phyloP scores from a whole-genome alignment of 2,329 filamentous ascomycete genomes.

The Pestalotiopsis sp. region DNA sequence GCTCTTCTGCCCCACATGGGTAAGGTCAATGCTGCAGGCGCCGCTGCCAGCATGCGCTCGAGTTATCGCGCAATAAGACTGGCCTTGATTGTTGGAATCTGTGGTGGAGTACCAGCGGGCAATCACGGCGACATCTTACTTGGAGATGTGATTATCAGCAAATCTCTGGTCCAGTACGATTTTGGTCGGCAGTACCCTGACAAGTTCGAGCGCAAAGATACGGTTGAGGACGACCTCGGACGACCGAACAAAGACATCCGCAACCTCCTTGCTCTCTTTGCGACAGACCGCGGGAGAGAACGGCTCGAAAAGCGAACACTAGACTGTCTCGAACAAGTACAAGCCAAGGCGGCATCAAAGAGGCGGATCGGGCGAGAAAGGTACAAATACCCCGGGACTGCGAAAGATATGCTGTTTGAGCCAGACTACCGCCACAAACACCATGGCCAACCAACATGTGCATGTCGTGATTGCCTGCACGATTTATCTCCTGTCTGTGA shows the following conservation, averaged over 20 bases:
- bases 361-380: background rate
- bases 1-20: conserved; percentile 23
- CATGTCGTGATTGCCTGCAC: background rate
- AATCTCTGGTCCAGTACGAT: conserved; percentile 23
- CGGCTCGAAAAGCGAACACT: conserved; percentile 10
- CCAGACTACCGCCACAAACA: background rate
- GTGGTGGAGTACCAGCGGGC: conserved; percentile 21
- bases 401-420: background rate
- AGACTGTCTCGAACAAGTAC: no score
- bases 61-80: conserved; percentile 21
- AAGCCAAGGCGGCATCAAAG: background rate
- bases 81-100: conserved; percentile 22
- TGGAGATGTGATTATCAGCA: conserved; percentile 26
- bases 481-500: background rate
- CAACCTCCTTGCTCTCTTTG: conserved; percentile 16
- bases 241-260: conserved; percentile 16
- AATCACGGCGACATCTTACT: conserved; percentile 19
- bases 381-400: background rate
- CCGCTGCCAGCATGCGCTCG: conserved; percentile 16
- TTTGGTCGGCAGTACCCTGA: conserved; percentile 22
- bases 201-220: conserved; percentile 19
- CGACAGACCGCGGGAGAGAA: conserved; percentile 9
- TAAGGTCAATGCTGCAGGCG: conserved; percentile 18
- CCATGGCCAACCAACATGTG: background rate
- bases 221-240: conserved; percentile 18